phyloP scores from a whole-genome alignment of 1,284 basidiomycete species.

The Neolentinus lepideus region DNA sequence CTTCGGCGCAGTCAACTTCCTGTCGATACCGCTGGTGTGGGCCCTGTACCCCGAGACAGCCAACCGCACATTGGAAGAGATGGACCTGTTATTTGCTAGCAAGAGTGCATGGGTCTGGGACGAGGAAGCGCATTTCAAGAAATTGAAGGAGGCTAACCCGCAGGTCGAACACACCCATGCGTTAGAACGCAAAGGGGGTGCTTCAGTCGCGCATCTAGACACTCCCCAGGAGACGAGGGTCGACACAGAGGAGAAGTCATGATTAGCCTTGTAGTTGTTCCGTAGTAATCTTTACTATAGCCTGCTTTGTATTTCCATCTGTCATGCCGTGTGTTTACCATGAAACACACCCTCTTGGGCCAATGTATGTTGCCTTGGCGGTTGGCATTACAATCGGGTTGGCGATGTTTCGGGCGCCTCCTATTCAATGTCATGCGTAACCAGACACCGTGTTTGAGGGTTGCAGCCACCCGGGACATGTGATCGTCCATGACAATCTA shows the following conservation, averaged over 20 bases:
- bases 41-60: constrained; percentile 47
- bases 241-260: not conserved
- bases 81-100: constrained; percentile 40
- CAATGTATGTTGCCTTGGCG: no score
- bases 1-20: constrained; percentile 39
- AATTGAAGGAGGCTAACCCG: constrained; percentile 17
- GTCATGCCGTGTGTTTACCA: not conserved
- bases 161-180: not conserved
- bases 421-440: not conserved
- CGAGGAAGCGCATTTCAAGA: constrained; percentile 29
- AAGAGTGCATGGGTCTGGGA: constrained; percentile 39
- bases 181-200: not conserved
- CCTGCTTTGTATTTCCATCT: not conserved
- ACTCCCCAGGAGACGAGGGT: not conserved
- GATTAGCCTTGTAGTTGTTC: not conserved
- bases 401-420: no score
- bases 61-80: constrained; percentile 45
- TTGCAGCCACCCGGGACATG: no score
- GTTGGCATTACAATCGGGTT: no score
- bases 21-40: constrained; percentile 40
- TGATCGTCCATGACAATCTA: not conserved
- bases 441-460: not conserved
- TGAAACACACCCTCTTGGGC: no score
- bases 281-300: not conserved
- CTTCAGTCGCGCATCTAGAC: not conserved